phyloP scores from a whole-genome alignment of 2,329 filamentous ascomycete species.

The Peltaster fructicola region DNA sequence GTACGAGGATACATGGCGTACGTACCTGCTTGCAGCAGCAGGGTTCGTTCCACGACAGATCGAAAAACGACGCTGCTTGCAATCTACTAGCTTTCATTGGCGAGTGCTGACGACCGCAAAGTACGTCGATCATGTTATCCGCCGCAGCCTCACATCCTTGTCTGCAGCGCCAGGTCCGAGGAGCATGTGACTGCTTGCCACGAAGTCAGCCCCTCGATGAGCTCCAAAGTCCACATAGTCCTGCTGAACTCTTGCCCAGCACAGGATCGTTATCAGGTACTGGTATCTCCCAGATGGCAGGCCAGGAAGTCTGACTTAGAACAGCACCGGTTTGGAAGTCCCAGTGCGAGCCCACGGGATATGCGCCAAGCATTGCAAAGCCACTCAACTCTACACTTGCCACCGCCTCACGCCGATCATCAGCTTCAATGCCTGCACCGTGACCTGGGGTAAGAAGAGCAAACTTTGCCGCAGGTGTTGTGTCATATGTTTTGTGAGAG shows the following conservation, averaged over 20 bases:
- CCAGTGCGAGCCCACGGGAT: constrained; percentile 32
- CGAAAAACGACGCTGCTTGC: no score
- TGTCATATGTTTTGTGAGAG: constrained; percentile 36
- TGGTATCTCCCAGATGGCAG: constrained; percentile 30
- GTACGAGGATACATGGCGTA: no score
- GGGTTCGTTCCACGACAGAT: no score
- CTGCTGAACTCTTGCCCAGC: constrained; percentile 22
- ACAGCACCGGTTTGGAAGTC: constrained; percentile 30
- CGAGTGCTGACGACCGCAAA: no score
- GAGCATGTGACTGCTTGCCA: no score
- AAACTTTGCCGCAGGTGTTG: constrained; percentile 22
- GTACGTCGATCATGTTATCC: no score
- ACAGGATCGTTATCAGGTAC: constrained; percentile 32
- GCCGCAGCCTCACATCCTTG: no score
- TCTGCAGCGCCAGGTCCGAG: no score
- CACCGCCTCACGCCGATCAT: constrained; percentile 20
- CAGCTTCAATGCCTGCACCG: constrained; percentile 18
- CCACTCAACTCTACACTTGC: constrained; percentile 22
- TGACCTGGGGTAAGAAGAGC: constrained; percentile 28
- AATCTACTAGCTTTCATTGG: no score
- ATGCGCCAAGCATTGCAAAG: constrained; percentile 42
- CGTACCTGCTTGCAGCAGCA: no score
- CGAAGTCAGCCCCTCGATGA: no score
- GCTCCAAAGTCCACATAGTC: constrained; percentile 22
- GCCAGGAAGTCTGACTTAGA: constrained; percentile 23